These are phyloP conservation scores for Lolium perenne DNA, from an alignment of 176 grass and related monocot species.

Conservation along the genomic window DNA sequence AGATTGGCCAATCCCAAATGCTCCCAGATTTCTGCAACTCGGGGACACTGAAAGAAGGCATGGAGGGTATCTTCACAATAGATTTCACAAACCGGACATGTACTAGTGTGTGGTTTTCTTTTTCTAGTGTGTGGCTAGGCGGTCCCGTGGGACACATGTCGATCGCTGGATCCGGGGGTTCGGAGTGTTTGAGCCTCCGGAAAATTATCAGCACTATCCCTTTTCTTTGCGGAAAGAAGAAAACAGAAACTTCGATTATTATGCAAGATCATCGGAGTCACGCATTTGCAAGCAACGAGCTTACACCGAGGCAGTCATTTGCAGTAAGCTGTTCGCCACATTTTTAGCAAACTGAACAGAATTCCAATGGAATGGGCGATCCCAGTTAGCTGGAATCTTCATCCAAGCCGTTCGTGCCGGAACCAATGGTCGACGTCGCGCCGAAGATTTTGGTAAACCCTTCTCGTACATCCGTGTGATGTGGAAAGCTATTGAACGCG, in stretches of 20 bases:
- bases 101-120: no score
- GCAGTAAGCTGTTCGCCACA: not conserved
- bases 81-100: no score
- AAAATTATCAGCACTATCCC: no score
- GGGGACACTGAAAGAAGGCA: no score
- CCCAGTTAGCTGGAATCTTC: not conserved
- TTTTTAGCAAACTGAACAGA: not conserved
- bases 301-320: not conserved
- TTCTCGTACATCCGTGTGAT: not conserved
- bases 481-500: no score
- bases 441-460: not conserved
- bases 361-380: not conserved
- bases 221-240: not conserved
- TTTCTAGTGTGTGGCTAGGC: no score
- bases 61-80: no score
- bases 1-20: no score
- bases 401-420: not conserved
- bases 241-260: not conserved
- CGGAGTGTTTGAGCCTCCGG: no score
- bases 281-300: conserved; percentile 28
- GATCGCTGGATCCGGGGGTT: no score
- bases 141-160: no score
- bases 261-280: not conserved
- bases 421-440: not conserved
- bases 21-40: no score